Conservation (phyloP, 805 yeast species). For the Saccharomycopsis sp. region DNA sequence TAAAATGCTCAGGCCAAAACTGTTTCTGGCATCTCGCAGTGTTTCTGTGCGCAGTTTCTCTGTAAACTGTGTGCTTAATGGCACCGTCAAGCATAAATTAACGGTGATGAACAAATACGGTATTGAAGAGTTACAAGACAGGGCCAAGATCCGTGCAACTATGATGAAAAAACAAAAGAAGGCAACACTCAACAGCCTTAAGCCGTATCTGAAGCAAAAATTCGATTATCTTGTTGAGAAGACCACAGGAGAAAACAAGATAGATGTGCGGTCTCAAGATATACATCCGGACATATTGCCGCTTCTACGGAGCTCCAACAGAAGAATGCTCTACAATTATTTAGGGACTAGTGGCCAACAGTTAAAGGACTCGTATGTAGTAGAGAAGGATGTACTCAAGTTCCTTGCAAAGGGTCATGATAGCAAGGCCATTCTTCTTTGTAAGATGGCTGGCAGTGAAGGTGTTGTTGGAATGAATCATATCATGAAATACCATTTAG, state of each 20-base stretch:
- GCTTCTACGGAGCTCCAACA: constrained; percentile 24
- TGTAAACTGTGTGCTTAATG: constrained; percentile 1
- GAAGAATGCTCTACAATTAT: constrained; percentile 43
- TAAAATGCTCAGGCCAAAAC: too few species aligned
- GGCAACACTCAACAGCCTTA: not conserved
- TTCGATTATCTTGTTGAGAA: not conserved
- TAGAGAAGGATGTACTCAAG: constrained; percentile 46
- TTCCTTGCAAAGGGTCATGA: constrained; percentile 44
- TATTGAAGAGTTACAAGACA: not conserved
- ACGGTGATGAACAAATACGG: not conserved
- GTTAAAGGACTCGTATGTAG: constrained; percentile 49
- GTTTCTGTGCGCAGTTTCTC: constrained; percentile 1
- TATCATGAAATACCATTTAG: constrained; percentile 45
- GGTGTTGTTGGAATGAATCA: constrained; percentile 61
- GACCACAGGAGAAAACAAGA: not conserved
- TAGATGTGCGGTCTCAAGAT: not conserved
- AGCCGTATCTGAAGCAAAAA: constrained; percentile 1
- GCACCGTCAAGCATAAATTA: not conserved
- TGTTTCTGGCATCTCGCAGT: too few species aligned
- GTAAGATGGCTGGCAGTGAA: constrained; percentile 39
- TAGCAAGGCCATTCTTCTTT: constrained; percentile 47
- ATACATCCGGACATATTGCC: not conserved
- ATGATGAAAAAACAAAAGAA: not conserved
- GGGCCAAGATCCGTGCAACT: not conserved
- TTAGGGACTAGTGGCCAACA: constrained; percentile 56